Percentiles rank a stretch among this genome's conserved stretches.
Conservation (phyloP, 1,284 basidiomycete species). For the Cryptococcus hybrid region DNA sequence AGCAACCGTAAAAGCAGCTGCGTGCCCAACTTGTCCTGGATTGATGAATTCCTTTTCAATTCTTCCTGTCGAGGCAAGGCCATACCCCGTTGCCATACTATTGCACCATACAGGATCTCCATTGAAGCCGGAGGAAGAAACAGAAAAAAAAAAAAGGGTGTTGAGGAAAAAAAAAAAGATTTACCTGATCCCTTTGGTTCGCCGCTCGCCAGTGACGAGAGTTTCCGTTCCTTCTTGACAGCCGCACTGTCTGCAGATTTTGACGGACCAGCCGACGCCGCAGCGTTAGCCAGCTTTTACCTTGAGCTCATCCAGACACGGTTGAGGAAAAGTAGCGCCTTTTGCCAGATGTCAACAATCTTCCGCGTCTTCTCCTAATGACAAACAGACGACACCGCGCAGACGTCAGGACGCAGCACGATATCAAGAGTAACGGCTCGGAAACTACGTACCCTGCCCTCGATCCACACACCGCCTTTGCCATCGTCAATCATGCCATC, state of each 20-base stretch:
- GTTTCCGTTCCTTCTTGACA: neutral
- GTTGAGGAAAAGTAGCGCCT: constrained; percentile 33
- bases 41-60: too few relatives aligned
- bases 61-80: too few relatives aligned
- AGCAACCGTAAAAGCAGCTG: too few relatives aligned
- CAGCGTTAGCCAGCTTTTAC: constrained; percentile 10
- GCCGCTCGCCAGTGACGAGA: neutral
- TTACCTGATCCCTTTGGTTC: constrained; percentile 12
- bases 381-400: constrained; percentile 4
- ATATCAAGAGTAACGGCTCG: neutral
- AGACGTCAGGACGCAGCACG: neutral
- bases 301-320: constrained; percentile 35
- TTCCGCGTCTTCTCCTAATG: constrained; percentile 90
- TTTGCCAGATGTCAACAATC: constrained; percentile 91
- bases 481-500: constrained; percentile 66
- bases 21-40: too few relatives aligned
- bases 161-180: constrained; percentile 3
- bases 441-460: constrained; percentile 81
- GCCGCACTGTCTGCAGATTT: constrained; percentile 6
- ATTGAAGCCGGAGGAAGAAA: neutral
- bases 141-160: neutral
- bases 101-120: too few relatives aligned
- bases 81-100: too few relatives aligned
- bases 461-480: constrained; percentile 56
- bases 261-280: constrained; percentile 15